Evolutionary conservation across 176 grass and related monocot species (phyloP), one percentile per base, ranked within the genome.

Genomic region (Musa troglodytarum): DNA sequence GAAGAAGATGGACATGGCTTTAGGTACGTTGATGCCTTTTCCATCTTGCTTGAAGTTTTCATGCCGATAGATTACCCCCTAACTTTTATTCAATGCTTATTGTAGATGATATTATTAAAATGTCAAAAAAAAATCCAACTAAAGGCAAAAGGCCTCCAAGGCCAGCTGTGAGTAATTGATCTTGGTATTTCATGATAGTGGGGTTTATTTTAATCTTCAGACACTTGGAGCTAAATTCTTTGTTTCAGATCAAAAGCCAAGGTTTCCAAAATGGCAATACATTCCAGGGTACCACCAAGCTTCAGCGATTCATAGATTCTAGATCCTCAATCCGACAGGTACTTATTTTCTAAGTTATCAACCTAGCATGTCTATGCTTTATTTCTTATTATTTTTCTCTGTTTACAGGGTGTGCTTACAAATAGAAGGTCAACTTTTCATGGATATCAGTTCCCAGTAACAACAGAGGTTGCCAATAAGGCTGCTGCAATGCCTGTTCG

Each of bases 1-100:
- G 90, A 99, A 99, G 85, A 99, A 99, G 73, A 94, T 99, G 95
- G 95, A 99, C 84, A 99, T 99, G 95, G 85, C 83, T 76, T 82
- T 98, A 67, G 95, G 95, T 98, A 89, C 76, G 56, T 49, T 59
- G 70, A 1, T 13, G 2, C 11, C 20, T 61, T 75, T 9, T 23
- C 6, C 14, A 55, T 13, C 51, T 7, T 57, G 51, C 3, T 49
- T 50, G 61, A 71, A 56, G 22, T 55, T 72, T 21, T 63, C 73
- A 8, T 13, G 25, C 9, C 28, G 15, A 54, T 74, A 53, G 62
- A 13, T 51, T 50, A 6, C 10, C 52, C 62, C n/a, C 28, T 26
- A 74, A 0, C 25, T 10, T 50, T 15, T 12, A 13, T 74, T 13
- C 4, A 67, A 1, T 72, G 53, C 64, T 79, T 69, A 7, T 77